Evolutionary conservation across 2,329 filamentous ascomycete species (phyloP), one percentile per base, ranked within the genome.

Genomic region (Fusarium subglutinans): DNA sequence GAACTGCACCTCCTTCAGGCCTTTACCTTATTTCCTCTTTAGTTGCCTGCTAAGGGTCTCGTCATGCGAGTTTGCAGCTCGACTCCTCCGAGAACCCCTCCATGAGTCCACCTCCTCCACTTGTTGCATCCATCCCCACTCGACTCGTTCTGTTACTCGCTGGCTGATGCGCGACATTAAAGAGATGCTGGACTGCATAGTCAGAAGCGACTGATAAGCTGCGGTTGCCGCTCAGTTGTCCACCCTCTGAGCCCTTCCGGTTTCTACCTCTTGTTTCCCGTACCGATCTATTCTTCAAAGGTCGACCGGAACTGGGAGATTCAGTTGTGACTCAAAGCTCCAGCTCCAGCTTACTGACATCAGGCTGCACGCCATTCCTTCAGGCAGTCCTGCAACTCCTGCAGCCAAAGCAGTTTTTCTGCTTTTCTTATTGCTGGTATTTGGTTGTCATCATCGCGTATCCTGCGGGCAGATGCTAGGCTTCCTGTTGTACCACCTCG

Each of bases 161-260:
- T 75, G 65, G 72, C 54, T 66, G 62, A 75, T 75, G 72, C 72
- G 72, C 72, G 72, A 75, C 72, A 75, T 75, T 70, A 70, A 75
- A 75, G 66, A 73, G 62, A 73, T 67, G 76, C 70, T 71, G 68
- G 71, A 58, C 66, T 75, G 67, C 66, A 77, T 71, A 66, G 64
- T 65, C 66, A 67, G 69, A 72, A 76, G 72, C 69, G 61, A 78
- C 76, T 78, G 76, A 78, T 78, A 78, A 78, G 76, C 73, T 77
- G 74, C 71, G 58, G 75, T 69, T 78, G 76, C 73, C 76, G 73
- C 76, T 75, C 73, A 75, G 70, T 62, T 73, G 67, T 69, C 69
- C 70, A 75, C 70, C 64, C 72, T 70, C 65, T 74, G 59, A 72
- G 70, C 76, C 70, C 68, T 74, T 74, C 56, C 61, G 64, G 63